These are phyloP conservation scores for Tetraselmis striata DNA, from an alignment of 139 green algal species.

Conservation along the genomic window DNA sequence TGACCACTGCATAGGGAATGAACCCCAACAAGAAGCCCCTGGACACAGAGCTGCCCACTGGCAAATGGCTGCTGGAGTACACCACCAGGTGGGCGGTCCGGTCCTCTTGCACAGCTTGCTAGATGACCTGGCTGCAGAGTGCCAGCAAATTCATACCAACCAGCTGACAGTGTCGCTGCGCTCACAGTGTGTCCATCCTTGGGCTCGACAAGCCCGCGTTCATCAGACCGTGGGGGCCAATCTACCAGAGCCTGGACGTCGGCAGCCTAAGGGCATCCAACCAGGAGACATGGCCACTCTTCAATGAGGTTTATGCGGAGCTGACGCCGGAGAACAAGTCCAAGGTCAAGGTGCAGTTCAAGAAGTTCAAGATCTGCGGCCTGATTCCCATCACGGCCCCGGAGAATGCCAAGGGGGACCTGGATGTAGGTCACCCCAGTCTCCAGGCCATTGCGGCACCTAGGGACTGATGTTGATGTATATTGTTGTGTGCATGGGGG, in stretches of 20 bases:
- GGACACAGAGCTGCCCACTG: constrained; percentile 6
- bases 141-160: no score
- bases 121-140: neutral
- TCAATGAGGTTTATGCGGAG: constrained; percentile 27
- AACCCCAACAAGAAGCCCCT: constrained; percentile 18
- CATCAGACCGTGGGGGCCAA: constrained; percentile 20
- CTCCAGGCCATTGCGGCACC: neutral
- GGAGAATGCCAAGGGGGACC: neutral
- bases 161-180: no score
- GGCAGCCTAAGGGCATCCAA: constrained; percentile 14
- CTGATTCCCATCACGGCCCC: constrained; percentile 8
- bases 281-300: constrained; percentile 27
- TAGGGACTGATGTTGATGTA: neutral
- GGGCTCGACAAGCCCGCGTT: neutral
- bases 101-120: neutral
- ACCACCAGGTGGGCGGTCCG: constrained; percentile 24
- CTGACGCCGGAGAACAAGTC: constrained; percentile 17
- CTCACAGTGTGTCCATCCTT: neutral
- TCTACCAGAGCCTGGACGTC: constrained; percentile 32
- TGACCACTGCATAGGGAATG: constrained; percentile 1
- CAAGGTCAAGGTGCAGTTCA: constrained; percentile 29
- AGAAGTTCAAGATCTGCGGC: constrained; percentile 21
- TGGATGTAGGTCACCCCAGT: neutral
- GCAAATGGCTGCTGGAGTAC: constrained; percentile 33
- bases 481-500: no score